Percentiles rank a stretch among this genome's conserved stretches.
phyloP scores from a whole-genome alignment of 2,329 filamentous ascomycete species.

The Cordyceps cateniannulata region DNA sequence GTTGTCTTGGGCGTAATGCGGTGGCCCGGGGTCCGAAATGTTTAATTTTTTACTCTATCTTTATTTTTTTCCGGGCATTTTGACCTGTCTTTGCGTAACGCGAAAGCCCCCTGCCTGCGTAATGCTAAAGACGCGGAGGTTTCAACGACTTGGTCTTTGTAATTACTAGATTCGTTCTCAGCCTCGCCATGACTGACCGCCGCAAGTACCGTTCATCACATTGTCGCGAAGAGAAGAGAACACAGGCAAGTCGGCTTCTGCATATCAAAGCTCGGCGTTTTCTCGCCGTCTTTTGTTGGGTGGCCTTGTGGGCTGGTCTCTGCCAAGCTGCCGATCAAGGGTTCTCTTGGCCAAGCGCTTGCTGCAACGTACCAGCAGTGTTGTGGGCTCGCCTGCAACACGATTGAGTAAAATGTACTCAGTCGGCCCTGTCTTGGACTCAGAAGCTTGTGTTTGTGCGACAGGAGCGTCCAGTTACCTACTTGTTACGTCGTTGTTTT shows the following conservation, averaged over 20 bases:
- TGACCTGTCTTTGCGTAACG: not conserved
- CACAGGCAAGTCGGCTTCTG: too few relatives aligned
- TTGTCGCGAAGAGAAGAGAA: too few relatives aligned
- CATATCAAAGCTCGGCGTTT: too few relatives aligned
- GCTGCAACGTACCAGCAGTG: not conserved
- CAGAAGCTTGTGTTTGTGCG: not conserved
- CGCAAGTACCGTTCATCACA: too few relatives aligned
- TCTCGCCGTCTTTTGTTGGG: not conserved
- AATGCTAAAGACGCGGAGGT: too few relatives aligned
- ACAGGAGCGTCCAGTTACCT: too few relatives aligned
- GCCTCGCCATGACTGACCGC: too few relatives aligned
- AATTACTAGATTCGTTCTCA: too few relatives aligned
- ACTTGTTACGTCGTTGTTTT: not conserved
- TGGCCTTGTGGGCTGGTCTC: not conserved
- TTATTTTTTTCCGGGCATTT: not conserved
- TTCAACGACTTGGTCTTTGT: too few relatives aligned
- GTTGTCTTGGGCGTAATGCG: too few relatives aligned
- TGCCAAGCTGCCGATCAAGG: conserved; percentile 13
- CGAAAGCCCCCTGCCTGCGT: too few relatives aligned
- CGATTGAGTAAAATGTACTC: conserved; percentile 6
- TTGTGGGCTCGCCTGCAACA: not conserved
- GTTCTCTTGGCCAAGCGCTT: not conserved
- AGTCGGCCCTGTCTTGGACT: not conserved
- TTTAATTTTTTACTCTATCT: not conserved
- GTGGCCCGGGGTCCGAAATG: not conserved